phyloP scores from a whole-genome alignment of 495 filamentous ascomycete genomes.

The Daldinia concentrica region DNA sequence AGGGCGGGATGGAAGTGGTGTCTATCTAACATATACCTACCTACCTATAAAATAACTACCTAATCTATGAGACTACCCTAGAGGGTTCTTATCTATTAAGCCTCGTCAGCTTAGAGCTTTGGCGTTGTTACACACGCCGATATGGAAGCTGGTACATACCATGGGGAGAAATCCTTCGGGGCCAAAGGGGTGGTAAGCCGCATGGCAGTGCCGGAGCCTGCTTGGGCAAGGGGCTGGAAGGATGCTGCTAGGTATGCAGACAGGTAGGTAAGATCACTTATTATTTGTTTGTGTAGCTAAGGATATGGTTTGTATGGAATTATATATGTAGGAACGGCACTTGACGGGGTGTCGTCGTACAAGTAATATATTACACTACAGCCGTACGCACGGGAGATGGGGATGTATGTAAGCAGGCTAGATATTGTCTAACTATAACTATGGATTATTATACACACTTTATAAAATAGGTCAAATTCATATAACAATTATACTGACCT shows the following conservation, averaged over 20 bases:
- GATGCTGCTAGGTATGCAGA: no score
- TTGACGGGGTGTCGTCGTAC: background rate
- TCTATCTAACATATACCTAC: background rate
- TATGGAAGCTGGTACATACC: no score
- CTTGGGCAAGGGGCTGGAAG: background rate
- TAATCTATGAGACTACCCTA: no score
- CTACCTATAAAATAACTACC: no score
- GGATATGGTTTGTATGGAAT: no score
- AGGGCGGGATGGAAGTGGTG: background rate
- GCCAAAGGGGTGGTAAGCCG: background rate
- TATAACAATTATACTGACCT: no score
- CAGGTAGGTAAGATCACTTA: background rate
- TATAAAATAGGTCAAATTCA: no score
- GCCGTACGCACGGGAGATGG: background rate
- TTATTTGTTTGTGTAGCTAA: background rate
- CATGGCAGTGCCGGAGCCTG: background rate
- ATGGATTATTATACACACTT: no score
- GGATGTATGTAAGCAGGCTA: background rate
- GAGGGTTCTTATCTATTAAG: background rate
- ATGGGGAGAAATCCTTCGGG: background rate
- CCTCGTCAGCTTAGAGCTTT: background rate
- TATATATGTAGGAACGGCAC: background rate
- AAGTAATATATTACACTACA: background rate
- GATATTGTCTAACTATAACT: no score
- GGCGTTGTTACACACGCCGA: background rate